Percentiles rank a stretch among this genome's conserved stretches.
Evolutionary conservation across 1,284 basidiomycete species (phyloP).

Genomic region (Apiotrichum gamsii): DNA sequence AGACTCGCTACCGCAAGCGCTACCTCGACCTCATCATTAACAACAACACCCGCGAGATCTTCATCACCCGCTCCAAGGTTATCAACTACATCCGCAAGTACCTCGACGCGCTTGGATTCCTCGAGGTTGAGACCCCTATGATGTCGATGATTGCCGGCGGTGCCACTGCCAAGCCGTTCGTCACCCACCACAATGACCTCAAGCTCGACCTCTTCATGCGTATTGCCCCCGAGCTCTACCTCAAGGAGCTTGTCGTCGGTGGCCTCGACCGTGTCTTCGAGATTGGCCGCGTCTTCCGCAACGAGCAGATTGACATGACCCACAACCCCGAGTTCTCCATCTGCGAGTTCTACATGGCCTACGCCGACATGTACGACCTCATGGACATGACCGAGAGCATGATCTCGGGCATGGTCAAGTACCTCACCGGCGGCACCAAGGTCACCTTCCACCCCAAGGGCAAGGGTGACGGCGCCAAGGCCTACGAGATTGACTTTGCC

Average conservation of each 20-base stretch:
- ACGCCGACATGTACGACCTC: constrained; percentile 97
- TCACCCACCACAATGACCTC: constrained; percentile 99
- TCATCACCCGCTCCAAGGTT: constrained; percentile 80
- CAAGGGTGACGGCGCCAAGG: constrained; percentile 61
- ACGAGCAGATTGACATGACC: constrained; percentile 97
- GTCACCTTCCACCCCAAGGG: constrained; percentile 89
- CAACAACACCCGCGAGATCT: constrained; percentile 81
- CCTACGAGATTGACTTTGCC: constrained; percentile 80
- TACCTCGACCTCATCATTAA: constrained; percentile 98
- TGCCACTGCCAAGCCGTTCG: constrained; percentile 95
- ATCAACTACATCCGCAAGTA: constrained; percentile 88
- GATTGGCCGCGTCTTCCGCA: constrained; percentile 96
- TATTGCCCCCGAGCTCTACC: constrained; percentile 94
- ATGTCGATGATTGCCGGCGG: constrained; percentile 96
- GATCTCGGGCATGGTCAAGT: constrained; percentile 86
- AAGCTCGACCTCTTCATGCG: constrained; percentile 96
- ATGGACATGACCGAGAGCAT: constrained; percentile 96
- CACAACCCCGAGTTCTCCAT: constrained; percentile 97
- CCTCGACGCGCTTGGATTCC: constrained; percentile 87
- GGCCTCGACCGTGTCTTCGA: constrained; percentile 97
- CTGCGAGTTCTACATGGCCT: constrained; percentile 99
- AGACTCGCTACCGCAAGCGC: constrained; percentile 96
- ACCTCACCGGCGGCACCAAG: constrained; percentile 75
- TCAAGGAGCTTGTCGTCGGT: constrained; percentile 96
- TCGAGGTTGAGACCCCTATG: constrained; percentile 99